phyloP scores from a whole-genome alignment of 208 protist species.

The Leishmania aethiopica region DNA sequence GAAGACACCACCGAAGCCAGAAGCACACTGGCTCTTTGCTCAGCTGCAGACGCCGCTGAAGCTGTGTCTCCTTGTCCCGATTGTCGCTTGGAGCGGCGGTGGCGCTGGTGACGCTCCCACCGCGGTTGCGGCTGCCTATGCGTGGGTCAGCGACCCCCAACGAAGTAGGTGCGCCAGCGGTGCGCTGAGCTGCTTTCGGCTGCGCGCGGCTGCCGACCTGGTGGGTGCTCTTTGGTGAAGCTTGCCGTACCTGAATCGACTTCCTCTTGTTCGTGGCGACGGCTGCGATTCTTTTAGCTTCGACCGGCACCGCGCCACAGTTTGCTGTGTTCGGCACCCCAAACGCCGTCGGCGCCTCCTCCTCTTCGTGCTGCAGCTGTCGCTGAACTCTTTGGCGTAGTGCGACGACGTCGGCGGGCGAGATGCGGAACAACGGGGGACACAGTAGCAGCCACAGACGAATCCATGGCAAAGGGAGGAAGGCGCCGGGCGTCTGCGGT shows the following conservation, averaged over 20 bases:
- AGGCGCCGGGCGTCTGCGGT: slow-evolving; percentile 9
- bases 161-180: not conserved
- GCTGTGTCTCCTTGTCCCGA: not conserved
- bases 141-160: not conserved
- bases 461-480: slow-evolving; percentile 50
- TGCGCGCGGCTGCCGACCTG: not conserved
- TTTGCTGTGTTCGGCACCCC: not conserved
- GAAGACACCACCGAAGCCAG: slow-evolving; percentile 25
- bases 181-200: not conserved
- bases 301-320: too few species aligned
- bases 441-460: slow-evolving; percentile 63
- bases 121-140: not conserved
- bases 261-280: not conserved
- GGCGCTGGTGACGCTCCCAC: not conserved
- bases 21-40: slow-evolving; percentile 30
- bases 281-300: not conserved
- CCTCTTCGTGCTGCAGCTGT: slow-evolving; percentile 5
- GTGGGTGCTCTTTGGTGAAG: not conserved
- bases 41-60: slow-evolving; percentile 16
- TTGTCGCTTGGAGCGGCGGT: not conserved
- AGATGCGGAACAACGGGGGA: slow-evolving; percentile 48
- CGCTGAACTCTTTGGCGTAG: slow-evolving; percentile 20
- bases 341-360: not conserved
- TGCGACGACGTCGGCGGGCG: slow-evolving; percentile 34
- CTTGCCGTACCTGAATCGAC: not conserved